These are phyloP conservation scores for Boletus rubescentipes DNA, from an alignment of 768 basidiomycete genomes.

Conservation along the genomic window DNA sequence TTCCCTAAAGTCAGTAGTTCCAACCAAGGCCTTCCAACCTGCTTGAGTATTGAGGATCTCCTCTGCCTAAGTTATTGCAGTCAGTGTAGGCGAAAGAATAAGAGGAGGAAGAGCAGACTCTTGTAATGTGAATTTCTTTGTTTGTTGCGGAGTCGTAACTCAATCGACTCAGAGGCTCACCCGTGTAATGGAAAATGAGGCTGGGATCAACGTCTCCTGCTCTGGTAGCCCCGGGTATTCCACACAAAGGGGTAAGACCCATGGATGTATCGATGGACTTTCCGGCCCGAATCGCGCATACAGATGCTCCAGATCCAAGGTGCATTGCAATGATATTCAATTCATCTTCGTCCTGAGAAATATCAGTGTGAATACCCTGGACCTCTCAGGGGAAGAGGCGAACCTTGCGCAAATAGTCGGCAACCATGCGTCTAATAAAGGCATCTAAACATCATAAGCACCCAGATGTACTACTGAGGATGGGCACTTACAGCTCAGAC, in stretches of 20 bases:
- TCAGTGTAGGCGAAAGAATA: not conserved
- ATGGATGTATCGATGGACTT: conserved; percentile 83
- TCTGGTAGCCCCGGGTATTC: conserved; percentile 86
- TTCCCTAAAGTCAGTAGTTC: conserved; percentile 78
- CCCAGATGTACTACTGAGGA: not conserved
- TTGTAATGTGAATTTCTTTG: conserved; percentile 53
- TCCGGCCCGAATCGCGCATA: conserved; percentile 72
- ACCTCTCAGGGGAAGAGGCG: not conserved
- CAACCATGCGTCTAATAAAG: conserved; percentile 65
- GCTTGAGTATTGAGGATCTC: conserved; percentile 72
- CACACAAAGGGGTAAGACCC: conserved; percentile 89
- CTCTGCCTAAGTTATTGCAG: conserved; percentile 48
- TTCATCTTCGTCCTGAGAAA: conserved; percentile 39
- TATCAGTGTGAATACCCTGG: not conserved
- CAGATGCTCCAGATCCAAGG: conserved; percentile 88
- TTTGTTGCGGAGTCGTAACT: conserved; percentile 50
- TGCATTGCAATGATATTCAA: conserved; percentile 82
- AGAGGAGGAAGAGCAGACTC: conserved; percentile 27
- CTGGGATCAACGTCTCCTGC: conserved; percentile 82
- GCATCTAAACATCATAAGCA: conserved; percentile 43
- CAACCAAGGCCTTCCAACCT: conserved; percentile 77
- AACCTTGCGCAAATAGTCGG: conserved; percentile 58
- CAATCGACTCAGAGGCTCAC: conserved; percentile 47
- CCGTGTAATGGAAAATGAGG: conserved; percentile 79
- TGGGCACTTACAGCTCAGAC: conserved; percentile 57